Conservation (phyloP, 352 stramenopile genomes). For the Phytophthora megakarya region DNA sequence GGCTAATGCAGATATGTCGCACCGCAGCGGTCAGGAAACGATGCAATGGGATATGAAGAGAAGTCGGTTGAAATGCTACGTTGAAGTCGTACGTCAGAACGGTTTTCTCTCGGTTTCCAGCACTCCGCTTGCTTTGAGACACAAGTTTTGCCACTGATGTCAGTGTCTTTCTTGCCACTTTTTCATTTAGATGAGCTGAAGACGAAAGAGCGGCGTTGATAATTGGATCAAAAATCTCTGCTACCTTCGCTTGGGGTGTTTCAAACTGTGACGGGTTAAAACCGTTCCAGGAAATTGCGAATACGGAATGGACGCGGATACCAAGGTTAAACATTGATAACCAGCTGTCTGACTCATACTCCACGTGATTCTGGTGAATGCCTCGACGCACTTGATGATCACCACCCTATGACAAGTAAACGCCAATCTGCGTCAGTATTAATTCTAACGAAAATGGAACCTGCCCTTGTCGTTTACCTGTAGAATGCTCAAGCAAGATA, state of each 20-base stretch:
- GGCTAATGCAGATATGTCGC: conserved; percentile 68
- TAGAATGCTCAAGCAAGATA: conserved; percentile 67
- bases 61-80: conserved; percentile 60
- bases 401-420: conserved; percentile 53
- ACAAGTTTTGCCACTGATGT: conserved; percentile 41
- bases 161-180: conserved; percentile 56
- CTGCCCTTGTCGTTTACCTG: conserved; percentile 45
- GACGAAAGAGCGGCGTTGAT: conserved; percentile 47
- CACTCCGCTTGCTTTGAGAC: conserved; percentile 15
- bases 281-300: conserved; percentile 77
- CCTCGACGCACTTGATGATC: conserved; percentile 75
- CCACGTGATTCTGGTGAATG: conserved; percentile 78
- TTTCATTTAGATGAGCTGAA: conserved; percentile 57
- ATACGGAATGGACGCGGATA: conserved; percentile 86
- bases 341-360: conserved; percentile 90
- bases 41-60: conserved; percentile 84
- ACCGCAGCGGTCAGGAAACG: conserved; percentile 78
- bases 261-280: conserved; percentile 53
- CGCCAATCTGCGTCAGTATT: conserved; percentile 12
- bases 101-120: conserved; percentile 22
- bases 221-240: conserved; percentile 57
- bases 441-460: background rate
- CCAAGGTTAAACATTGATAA: conserved; percentile 90
- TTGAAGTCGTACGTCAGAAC: conserved; percentile 69
- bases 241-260: conserved; percentile 33